Evolutionary conservation across 1,139 yeast species (phyloP).

Genomic region (Lodderomyces metapsilosis): DNA sequence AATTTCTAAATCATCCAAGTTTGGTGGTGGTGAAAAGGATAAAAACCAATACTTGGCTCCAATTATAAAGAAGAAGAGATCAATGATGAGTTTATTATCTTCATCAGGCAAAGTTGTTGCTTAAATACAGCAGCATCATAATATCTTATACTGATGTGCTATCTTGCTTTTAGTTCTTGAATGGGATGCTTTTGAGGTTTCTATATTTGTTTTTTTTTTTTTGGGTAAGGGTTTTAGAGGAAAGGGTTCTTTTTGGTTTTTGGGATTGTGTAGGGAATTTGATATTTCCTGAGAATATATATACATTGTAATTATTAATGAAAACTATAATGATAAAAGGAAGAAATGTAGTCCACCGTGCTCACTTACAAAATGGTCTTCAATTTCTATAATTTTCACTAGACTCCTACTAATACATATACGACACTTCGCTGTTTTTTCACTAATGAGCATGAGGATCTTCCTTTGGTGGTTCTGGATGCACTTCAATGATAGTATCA

Average conservation of each 20-base stretch:
- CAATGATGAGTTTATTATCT: constrained; percentile 10
- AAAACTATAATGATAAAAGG: too few species aligned
- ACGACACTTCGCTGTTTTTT: not conserved
- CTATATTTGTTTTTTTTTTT: not conserved
- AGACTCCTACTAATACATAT: too few species aligned
- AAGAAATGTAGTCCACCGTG: too few species aligned
- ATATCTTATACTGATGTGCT: too few species aligned
- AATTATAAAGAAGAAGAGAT: constrained; percentile 11
- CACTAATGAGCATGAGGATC: constrained; percentile 59
- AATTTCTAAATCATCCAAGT: constrained; percentile 4
- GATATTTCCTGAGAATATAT: too few species aligned
- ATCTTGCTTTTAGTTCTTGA: not conserved
- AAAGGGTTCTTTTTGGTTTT: too few species aligned
- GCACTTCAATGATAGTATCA: constrained; percentile 96
- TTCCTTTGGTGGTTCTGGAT: constrained; percentile 92
- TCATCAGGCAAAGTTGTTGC: constrained; percentile 6
- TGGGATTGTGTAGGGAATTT: too few species aligned
- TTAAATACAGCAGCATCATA: too few species aligned
- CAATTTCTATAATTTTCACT: too few species aligned
- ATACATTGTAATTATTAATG: too few species aligned
- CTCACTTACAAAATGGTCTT: too few species aligned
- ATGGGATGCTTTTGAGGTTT: too few species aligned
- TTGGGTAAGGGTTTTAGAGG: not conserved
- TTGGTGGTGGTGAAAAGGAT: constrained; percentile 14
- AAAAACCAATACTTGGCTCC: constrained; percentile 5